Percentiles rank a stretch among this genome's conserved stretches.
Evolutionary conservation across 2,329 filamentous ascomycete genomes (phyloP).

Genomic region (Penicillium brasilianum): DNA sequence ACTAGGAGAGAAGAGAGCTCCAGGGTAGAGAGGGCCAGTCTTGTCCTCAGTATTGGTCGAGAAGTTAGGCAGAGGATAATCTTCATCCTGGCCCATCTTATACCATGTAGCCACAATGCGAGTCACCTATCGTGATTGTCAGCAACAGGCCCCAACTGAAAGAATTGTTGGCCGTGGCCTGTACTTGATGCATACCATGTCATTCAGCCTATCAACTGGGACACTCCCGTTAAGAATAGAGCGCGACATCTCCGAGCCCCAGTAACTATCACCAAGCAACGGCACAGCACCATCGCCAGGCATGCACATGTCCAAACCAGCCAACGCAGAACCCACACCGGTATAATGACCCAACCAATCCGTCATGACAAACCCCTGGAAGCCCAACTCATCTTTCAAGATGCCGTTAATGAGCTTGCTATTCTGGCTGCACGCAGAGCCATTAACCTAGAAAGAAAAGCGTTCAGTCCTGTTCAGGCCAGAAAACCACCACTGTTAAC

Average conservation of each 20-base stretch:
- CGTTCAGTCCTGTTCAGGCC: conserved; percentile 1
- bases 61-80: conserved; percentile 63
- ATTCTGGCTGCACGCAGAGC: conserved; percentile 70
- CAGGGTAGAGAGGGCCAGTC: conserved; percentile 62
- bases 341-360: conserved; percentile 71
- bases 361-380: conserved; percentile 72
- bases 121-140: conserved; percentile 48
- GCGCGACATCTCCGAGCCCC: conserved; percentile 61
- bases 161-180: not conserved
- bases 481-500: not conserved
- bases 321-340: conserved; percentile 63
- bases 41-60: conserved; percentile 62
- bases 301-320: conserved; percentile 73
- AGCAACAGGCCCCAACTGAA: conserved; percentile 7
- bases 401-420: conserved; percentile 71
- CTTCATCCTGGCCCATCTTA: conserved; percentile 60
- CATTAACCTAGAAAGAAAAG: conserved; percentile 59
- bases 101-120: conserved; percentile 65
- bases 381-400: conserved; percentile 74
- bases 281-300: conserved; percentile 63
- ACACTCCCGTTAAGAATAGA: conserved; percentile 63
- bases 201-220: conserved; percentile 61
- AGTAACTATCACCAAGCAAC: conserved; percentile 59
- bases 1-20: conserved; percentile 61
- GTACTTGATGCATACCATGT: conserved; percentile 42